Evolutionary conservation across 805 yeast genomes (phyloP), one percentile per base, ranked within the genome.

Genomic region (Lipomyces kockii): DNA sequence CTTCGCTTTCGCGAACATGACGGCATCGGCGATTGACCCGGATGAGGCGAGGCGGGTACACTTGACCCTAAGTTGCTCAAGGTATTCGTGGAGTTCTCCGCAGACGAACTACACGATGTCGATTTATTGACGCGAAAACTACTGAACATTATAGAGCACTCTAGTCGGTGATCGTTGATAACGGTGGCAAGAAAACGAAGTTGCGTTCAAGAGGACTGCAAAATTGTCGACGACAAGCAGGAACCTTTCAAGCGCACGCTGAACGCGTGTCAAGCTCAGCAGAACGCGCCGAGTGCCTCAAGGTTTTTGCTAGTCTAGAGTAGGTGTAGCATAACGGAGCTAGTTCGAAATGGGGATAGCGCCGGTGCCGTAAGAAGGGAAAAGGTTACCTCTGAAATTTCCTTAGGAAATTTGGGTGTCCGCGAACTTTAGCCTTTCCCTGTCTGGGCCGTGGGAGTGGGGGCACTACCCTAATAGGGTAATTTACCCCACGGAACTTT

Each of bases 251-350:
- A 35, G 37, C 9, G 52, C 52, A n/a, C 20, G 52, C 52, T n/a
- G 52, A 22, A 46, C 52, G 25, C 52, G 25, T n/a, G 52, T 46
- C 52, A 46, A n/a, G n/a, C n/a, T n/a, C n/a, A n/a, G 22, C 52
- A 46, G 1, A 46, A 6, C 25, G 20, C 37, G 9, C 11, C 25
- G n/a, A n/a, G n/a, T n/a, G n/a, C 11, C 25, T 46, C 52, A n/a
- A n/a, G 1, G 52, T 46, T 46, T 46, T 46, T 1, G 52, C 52
- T 14, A 46, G 52, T 46, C 52, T 22, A 46, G 25, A 46, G 22
- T 46, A 14, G 52, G 52, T 46, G 52, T 46, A 46, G 52, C 52
- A 2, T 22, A n/a, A 0, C 3, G 20, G 52, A 46, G 52, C 52
- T 46, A 46, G 52, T 22, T 46, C 25, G 52, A 46, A 46, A 22